Evolutionary conservation across 1,284 basidiomycete species (phyloP).

Genomic region (Rhodofomes roseus): DNA sequence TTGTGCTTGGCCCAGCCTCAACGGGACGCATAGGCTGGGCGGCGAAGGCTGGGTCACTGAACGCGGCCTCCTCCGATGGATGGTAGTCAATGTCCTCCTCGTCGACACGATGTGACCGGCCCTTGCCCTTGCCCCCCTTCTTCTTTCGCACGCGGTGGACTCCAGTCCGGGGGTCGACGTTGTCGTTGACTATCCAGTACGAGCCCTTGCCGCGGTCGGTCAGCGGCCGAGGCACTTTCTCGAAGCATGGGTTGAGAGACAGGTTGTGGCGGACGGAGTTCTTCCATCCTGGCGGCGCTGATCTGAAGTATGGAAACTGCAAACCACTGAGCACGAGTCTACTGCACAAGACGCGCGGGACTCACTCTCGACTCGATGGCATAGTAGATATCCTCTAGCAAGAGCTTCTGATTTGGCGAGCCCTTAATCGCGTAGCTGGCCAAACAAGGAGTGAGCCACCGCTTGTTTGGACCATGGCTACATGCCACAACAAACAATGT

Average conservation of each 20-base stretch:
- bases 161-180: slow-evolving; percentile 80
- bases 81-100: slow-evolving; percentile 57
- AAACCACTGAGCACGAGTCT: slow-evolving; percentile 1
- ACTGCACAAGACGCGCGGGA: slow-evolving; percentile 12
- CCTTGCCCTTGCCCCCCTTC: slow-evolving; percentile 55
- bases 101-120: slow-evolving; percentile 32
- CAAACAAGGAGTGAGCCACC: background rate
- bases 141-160: slow-evolving; percentile 83
- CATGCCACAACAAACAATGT: background rate
- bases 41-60: slow-evolving; percentile 54
- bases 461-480: slow-evolving; percentile 8
- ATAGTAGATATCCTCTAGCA: slow-evolving; percentile 84
- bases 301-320: slow-evolving; percentile 82
- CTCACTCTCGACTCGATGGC: slow-evolving; percentile 80
- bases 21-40: slow-evolving; percentile 51
- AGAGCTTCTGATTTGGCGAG: slow-evolving; percentile 75
- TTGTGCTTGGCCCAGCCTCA: slow-evolving; percentile 53
- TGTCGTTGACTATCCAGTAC: slow-evolving; percentile 86
- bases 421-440: slow-evolving; percentile 82
- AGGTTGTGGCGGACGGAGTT: slow-evolving; percentile 95
- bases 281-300: slow-evolving; percentile 83
- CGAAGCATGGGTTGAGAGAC: slow-evolving; percentile 90
- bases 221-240: slow-evolving; percentile 85
- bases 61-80: slow-evolving; percentile 36
- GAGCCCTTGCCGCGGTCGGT: slow-evolving; percentile 86